Conservation (phyloP, 768 basidiomycete species). For the Pleurotus sapidus region DNA sequence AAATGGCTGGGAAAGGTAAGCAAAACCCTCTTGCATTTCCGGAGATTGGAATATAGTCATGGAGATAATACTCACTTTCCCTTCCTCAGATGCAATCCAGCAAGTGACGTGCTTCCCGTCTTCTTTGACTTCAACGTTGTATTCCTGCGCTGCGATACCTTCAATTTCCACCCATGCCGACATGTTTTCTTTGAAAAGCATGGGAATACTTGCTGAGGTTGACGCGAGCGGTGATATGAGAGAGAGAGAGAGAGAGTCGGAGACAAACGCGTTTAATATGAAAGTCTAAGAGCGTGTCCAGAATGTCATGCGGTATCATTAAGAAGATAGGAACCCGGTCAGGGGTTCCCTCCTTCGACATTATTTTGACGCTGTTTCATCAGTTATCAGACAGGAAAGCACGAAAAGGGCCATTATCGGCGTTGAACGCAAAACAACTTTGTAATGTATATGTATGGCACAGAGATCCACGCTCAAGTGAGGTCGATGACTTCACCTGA, state of each 20-base stretch:
- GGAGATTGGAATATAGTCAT: too few relatives aligned
- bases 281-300: too few relatives aligned
- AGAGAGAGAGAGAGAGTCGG: too few relatives aligned
- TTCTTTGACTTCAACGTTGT: constrained; percentile 11
- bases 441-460: too few relatives aligned
- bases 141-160: constrained; percentile 15
- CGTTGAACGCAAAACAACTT: too few relatives aligned
- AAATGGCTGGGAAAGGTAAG: not conserved
- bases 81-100: constrained; percentile 26
- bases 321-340: too few relatives aligned
- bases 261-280: not conserved
- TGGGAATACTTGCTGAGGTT: not conserved
- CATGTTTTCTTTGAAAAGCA: not conserved
- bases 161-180: constrained; percentile 14
- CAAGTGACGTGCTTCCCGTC: constrained; percentile 19
- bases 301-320: too few relatives aligned
- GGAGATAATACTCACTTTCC: constrained; percentile 15
- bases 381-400: too few relatives aligned
- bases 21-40: not conserved
- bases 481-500: not conserved
- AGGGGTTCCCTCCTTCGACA: too few relatives aligned
- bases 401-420: too few relatives aligned
- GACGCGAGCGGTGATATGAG: not conserved
- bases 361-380: too few relatives aligned
- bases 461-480: not conserved